Conservation (phyloP, 2,329 filamentous ascomycete genomes). For the Thermoascus crustaceus region DNA sequence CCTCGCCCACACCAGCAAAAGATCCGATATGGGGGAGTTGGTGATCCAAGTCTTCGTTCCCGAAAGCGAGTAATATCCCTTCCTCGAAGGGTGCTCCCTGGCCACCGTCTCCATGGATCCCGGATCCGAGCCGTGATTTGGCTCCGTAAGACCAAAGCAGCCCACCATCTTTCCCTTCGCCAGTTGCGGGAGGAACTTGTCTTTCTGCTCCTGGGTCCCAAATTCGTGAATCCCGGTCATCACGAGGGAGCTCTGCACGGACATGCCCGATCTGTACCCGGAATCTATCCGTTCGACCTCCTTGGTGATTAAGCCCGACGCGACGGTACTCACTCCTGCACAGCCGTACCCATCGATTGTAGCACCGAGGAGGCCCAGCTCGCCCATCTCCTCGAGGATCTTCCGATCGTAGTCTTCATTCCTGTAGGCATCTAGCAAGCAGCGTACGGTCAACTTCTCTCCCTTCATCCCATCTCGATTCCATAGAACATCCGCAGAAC, state of each 20-base stretch:
- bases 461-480: neutral
- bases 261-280: slow-evolving; percentile 87
- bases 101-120: slow-evolving; percentile 84
- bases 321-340: slow-evolving; percentile 78
- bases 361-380: slow-evolving; percentile 77
- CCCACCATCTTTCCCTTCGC: slow-evolving; percentile 75
- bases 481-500: neutral
- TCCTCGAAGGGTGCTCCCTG: slow-evolving; percentile 75
- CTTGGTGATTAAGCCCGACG: slow-evolving; percentile 80
- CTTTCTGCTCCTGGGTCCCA: slow-evolving; percentile 77
- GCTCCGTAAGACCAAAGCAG: slow-evolving; percentile 84
- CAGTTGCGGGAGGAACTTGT: slow-evolving; percentile 70
- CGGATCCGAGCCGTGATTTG: slow-evolving; percentile 86
- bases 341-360: slow-evolving; percentile 83
- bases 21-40: slow-evolving; percentile 81
- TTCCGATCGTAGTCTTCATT: slow-evolving; percentile 79
- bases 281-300: slow-evolving; percentile 88
- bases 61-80: slow-evolving; percentile 69
- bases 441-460: slow-evolving; percentile 3
- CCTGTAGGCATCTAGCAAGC: slow-evolving; percentile 63
- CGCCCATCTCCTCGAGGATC: slow-evolving; percentile 86
- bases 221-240: slow-evolving; percentile 91
- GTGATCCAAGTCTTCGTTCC: slow-evolving; percentile 94
- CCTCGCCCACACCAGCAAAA: slow-evolving; percentile 88
- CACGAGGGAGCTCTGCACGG: slow-evolving; percentile 82